Conservation (phyloP, 306 rosid genomes). For the Glycine tomentella region DNA sequence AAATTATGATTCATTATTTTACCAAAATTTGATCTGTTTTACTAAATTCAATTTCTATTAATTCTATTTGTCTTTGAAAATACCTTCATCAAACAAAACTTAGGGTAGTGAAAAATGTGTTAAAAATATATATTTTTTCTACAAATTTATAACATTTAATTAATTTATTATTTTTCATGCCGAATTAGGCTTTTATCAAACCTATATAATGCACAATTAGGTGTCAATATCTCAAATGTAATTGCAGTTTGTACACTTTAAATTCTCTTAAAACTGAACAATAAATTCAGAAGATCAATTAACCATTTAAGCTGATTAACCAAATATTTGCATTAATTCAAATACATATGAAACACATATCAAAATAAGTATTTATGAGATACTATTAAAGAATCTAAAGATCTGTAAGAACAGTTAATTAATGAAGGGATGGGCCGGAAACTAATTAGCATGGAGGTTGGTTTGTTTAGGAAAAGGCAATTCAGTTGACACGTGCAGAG, state of each 20-base stretch:
- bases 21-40: too few relatives aligned
- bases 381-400: too few relatives aligned
- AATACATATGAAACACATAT: neutral
- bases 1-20: too few relatives aligned
- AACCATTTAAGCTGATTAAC: neutral
- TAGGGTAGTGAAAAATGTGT: too few relatives aligned
- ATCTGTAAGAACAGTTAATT: too few relatives aligned
- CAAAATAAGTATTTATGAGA: neutral
- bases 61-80: too few relatives aligned
- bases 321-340: neutral
- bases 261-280: neutral
- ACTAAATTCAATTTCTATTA: too few relatives aligned
- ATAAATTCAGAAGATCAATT: neutral
- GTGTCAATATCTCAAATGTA: too few relatives aligned
- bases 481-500: slow-evolving; percentile 48
- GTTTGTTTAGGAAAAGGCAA: neutral
- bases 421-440: neutral
- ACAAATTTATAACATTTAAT: too few relatives aligned
- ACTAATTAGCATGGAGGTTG: neutral
- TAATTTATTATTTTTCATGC: neutral
- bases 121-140: too few relatives aligned
- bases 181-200: neutral
- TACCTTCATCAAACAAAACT: too few relatives aligned
- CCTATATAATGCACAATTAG: neutral
- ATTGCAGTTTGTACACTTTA: too few relatives aligned